phyloP scores from a whole-genome alignment of 179 eudicot genomes.

The Silene vulgaris region DNA sequence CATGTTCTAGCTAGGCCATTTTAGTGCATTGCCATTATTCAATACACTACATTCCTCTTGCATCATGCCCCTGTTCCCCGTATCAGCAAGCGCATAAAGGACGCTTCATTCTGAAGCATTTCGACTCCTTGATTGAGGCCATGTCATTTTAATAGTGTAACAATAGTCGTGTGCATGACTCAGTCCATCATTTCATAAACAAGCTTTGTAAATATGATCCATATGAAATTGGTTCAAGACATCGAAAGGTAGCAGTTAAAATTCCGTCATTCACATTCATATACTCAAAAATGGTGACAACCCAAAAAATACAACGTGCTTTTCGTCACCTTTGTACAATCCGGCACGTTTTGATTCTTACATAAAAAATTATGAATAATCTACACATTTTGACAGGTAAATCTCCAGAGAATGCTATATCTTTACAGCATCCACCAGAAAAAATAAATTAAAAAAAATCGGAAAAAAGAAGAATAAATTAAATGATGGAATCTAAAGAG shows the following conservation, averaged over 20 bases:
- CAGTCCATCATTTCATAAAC: not conserved
- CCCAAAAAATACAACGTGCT: not conserved
- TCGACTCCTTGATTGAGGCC: not conserved
- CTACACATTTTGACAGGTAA: slow-evolving; percentile 20
- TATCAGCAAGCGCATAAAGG: too few relatives aligned
- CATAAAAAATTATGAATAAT: slow-evolving; percentile 15
- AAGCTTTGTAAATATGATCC: not conserved
- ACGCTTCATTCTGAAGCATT: too few relatives aligned
- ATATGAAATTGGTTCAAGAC: not conserved
- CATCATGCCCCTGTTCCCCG: too few relatives aligned
- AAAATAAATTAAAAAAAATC: slow-evolving; percentile 5
- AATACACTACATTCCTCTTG: not conserved
- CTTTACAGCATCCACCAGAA: slow-evolving; percentile 17
- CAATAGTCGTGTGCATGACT: not conserved
- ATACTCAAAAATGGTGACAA: slow-evolving; percentile 7
- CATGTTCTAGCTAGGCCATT: not conserved
- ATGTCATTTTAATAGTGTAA: not conserved
- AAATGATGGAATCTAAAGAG: slow-evolving; percentile 19
- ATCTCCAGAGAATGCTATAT: slow-evolving; percentile 19
- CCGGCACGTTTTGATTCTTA: not conserved
- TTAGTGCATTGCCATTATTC: not conserved
- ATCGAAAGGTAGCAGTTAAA: not conserved
- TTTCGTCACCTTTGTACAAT: slow-evolving; percentile 14
- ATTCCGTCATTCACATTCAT: slow-evolving; percentile 24
- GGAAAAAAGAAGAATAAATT: slow-evolving; percentile 24